Evolutionary conservation across 2,329 filamentous ascomycete genomes (phyloP).

Genomic region (Penicillium sp.): DNA sequence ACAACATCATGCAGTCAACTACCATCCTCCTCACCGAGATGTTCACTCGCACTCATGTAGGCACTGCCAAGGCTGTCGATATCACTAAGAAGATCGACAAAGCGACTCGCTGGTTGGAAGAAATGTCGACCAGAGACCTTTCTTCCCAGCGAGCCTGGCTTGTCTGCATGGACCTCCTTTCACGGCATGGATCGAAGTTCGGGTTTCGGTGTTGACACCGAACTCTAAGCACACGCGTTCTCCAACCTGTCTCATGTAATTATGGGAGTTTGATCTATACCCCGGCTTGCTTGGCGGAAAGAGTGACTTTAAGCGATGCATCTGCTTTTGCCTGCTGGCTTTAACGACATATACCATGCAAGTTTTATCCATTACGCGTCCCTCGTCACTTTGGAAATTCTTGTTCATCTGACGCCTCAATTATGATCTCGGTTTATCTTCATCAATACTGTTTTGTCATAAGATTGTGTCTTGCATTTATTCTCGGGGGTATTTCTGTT

Average conservation of each 20-base stretch:
- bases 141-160: slow-evolving; percentile 30
- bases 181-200: slow-evolving; percentile 16
- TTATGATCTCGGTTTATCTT: neutral
- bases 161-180: slow-evolving; percentile 23
- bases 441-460: neutral
- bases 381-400: neutral
- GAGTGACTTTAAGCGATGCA: neutral
- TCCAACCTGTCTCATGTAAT: neutral
- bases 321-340: neutral
- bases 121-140: slow-evolving; percentile 29
- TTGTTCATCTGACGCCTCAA: neutral
- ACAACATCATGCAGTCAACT: slow-evolving; percentile 35
- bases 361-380: neutral
- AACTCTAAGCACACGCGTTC: neutral
- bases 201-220: slow-evolving; percentile 7
- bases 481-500: neutral
- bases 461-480: neutral
- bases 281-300: neutral
- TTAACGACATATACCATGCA: neutral
- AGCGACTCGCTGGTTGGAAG: slow-evolving; percentile 30
- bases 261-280: neutral
- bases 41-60: slow-evolving; percentile 26
- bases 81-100: slow-evolving; percentile 29
- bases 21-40: slow-evolving; percentile 35
- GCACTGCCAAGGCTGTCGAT: slow-evolving; percentile 22